phyloP scores from a whole-genome alignment of 2,329 filamentous ascomycete genomes.

The Phyllosticta citriasiana region DNA sequence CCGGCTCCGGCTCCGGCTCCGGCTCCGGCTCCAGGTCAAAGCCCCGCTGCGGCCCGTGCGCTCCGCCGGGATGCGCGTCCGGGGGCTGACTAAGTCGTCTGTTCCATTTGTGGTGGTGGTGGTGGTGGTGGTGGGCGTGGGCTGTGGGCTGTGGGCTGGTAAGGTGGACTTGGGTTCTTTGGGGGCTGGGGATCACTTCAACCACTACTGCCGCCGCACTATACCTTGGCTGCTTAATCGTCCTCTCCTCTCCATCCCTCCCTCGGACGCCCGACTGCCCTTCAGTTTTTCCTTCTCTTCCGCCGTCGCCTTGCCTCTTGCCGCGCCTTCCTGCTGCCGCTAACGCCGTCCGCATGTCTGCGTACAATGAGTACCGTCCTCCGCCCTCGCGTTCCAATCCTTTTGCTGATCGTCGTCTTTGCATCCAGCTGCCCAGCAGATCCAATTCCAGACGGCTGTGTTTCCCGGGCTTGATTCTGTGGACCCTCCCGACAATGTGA shows the following conservation, averaged over 20 bases:
- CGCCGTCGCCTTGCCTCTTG: background rate
- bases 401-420: background rate
- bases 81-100: too few relatives aligned
- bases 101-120: too few relatives aligned
- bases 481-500: slow-evolving; percentile 5
- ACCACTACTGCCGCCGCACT: background rate
- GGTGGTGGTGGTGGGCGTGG: too few relatives aligned
- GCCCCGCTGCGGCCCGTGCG: too few relatives aligned
- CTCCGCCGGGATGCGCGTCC: background rate
- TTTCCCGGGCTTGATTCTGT: slow-evolving; percentile 1
- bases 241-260: background rate
- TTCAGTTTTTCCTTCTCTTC: background rate
- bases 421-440: slow-evolving; percentile 6
- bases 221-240: background rate
- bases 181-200: too few relatives aligned
- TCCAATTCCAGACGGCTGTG: slow-evolving; percentile 10
- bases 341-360: background rate
- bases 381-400: background rate
- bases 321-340: background rate
- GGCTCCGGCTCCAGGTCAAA: too few relatives aligned
- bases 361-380: slow-evolving; percentile 28
- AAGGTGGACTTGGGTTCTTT: too few relatives aligned
- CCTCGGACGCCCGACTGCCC: background rate
- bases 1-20: too few relatives aligned
- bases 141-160: too few relatives aligned